Percentiles rank a stretch among this genome's conserved stretches.
Conservation (phyloP, 129 eudicot species). For the Smallanthus sonchifolius region DNA sequence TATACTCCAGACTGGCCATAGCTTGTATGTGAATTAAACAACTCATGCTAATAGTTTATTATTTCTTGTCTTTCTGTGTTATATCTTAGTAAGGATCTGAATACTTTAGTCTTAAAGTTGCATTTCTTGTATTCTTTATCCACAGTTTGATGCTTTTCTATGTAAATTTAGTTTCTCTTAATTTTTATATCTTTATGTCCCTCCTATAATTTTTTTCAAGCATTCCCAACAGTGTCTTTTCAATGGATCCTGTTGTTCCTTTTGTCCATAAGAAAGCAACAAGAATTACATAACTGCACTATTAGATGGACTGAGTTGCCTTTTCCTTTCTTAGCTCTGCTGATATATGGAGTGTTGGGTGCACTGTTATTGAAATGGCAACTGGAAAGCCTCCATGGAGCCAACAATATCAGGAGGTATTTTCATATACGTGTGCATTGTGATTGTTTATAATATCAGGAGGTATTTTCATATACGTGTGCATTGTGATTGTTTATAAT, state of each 20-base stretch:
- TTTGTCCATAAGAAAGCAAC: not conserved
- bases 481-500: not conserved
- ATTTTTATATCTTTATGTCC: not conserved
- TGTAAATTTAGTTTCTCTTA: not conserved
- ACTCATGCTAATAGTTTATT: conserved; percentile 11
- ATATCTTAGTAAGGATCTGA: conserved; percentile 2
- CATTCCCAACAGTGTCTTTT: not conserved
- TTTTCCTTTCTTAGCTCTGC: conserved; percentile 60
- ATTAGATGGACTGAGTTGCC: not conserved
- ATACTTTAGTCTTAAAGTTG: not conserved
- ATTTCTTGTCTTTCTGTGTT: not conserved
- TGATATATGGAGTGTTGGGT: conserved; percentile 99
- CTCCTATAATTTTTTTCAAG: not conserved
- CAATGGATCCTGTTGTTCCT: not conserved
- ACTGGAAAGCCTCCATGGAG: conserved; percentile 99
- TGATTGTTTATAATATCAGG: conserved; percentile 58
- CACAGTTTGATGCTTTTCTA: not conserved
- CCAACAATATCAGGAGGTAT: conserved; percentile 96
- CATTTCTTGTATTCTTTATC: not conserved
- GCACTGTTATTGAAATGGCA: conserved; percentile 97
- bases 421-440: not conserved
- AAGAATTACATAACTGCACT: not conserved
- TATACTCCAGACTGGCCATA: conserved; percentile 96
- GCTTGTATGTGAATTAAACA: conserved; percentile 59
- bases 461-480: conserved; percentile 36